Evolutionary conservation across 345 rosid genomes (phyloP).

Genomic region (Noccaea bulbosa): DNA sequence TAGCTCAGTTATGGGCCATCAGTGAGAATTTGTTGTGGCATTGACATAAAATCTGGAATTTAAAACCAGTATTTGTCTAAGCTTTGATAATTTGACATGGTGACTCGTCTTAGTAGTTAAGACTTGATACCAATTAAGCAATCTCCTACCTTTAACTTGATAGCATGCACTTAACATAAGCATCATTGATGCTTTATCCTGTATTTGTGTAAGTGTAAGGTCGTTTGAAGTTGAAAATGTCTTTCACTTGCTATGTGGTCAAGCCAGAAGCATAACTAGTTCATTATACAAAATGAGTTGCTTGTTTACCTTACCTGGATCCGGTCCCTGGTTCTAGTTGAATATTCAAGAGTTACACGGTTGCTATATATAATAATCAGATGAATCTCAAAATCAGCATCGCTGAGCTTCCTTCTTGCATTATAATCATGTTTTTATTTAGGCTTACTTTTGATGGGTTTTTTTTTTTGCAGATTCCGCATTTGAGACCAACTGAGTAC

Average conservation of each 20-base stretch:
- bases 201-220: not conserved
- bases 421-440: not conserved
- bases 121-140: not conserved
- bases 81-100: not conserved
- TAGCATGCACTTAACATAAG: not conserved
- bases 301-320: not conserved
- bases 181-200: not conserved
- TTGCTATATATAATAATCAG: not conserved
- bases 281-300: not conserved
- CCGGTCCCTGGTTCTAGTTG: not conserved
- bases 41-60: not conserved
- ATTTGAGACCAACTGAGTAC: constrained; percentile 81
- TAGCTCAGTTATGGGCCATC: not conserved
- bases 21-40: not conserved
- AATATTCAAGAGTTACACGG: not conserved
- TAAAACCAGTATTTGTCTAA: not conserved
- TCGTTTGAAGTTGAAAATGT: not conserved
- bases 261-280: not conserved
- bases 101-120: not conserved
- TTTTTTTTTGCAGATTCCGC: constrained; percentile 62
- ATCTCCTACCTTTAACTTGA: not conserved
- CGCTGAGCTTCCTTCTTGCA: not conserved
- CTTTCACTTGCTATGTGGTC: not conserved
- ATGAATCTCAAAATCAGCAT: not conserved
- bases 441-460: not conserved